These are phyloP conservation scores for Penicillium waksmanii DNA, from an alignment of 495 filamentous ascomycete genomes.

Conservation along the genomic window DNA sequence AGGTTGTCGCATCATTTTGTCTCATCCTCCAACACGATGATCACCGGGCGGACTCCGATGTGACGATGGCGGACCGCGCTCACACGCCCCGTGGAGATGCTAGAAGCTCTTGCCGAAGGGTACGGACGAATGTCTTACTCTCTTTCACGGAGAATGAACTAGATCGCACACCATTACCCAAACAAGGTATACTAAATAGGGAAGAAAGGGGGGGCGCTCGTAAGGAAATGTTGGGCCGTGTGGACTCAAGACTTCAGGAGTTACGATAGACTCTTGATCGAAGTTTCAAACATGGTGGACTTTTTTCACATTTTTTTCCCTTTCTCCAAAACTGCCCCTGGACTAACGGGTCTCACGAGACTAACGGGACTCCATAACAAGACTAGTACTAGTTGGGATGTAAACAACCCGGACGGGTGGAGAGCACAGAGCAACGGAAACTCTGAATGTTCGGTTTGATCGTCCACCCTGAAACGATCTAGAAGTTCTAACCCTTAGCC, in stretches of 20 bases:
- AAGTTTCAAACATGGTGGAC: constrained; percentile 5
- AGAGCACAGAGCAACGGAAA: constrained; percentile 22
- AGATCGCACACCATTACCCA: constrained; percentile 7
- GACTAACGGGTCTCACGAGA: constrained; percentile 1
- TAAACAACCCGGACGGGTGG: constrained; percentile 3
- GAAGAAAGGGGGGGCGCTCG: background rate
- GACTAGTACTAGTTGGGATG: background rate
- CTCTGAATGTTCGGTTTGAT: constrained; percentile 37
- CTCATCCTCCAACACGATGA: constrained; percentile 19
- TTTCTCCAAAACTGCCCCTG: constrained; percentile 10
- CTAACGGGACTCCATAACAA: background rate
- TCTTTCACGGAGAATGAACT: constrained; percentile 1
- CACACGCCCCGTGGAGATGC: background rate
- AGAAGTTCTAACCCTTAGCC: constrained; percentile 33
- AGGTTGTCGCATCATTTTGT: constrained; percentile 17
- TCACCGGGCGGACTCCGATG: constrained; percentile 4
- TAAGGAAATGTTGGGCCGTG: background rate
- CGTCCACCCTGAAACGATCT: constrained; percentile 46
- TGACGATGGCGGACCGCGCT: background rate
- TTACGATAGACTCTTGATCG: constrained; percentile 20
- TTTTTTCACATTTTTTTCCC: background rate
- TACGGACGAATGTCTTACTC: constrained; percentile 11
- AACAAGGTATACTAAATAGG: constrained; percentile 1
- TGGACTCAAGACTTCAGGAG: background rate
- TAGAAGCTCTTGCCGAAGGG: constrained; percentile 4